A percentile compares a stretch with the other conserved stretches of the same genome.
Conservation (phyloP, 495 filamentous ascomycete genomes). For the Penicillium tannophilum region DNA sequence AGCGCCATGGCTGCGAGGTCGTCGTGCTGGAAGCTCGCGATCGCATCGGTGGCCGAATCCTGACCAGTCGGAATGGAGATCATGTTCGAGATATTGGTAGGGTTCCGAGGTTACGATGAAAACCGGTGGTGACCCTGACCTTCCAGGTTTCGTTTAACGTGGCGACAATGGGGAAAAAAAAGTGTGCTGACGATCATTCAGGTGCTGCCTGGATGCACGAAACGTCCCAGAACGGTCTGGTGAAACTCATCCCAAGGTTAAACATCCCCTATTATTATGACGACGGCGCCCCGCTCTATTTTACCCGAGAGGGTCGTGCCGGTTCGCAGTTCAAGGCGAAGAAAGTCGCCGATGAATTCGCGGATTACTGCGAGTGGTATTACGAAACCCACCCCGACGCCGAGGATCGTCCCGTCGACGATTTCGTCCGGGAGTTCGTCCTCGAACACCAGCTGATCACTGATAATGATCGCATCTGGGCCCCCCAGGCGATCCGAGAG, state of each 20-base stretch:
- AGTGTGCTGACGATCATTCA: constrained; percentile 8
- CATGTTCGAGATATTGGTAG: constrained; percentile 27
- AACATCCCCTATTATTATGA: constrained; percentile 29
- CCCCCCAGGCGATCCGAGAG: constrained; percentile 28
- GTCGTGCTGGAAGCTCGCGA: constrained; percentile 31
- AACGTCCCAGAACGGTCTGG: constrained; percentile 29
- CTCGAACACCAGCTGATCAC: constrained; percentile 26
- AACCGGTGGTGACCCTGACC: constrained; percentile 1
- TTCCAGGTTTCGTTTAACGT: neutral
- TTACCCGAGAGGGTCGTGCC: constrained; percentile 25
- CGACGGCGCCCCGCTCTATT: constrained; percentile 25
- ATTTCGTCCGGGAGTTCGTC: constrained; percentile 27
- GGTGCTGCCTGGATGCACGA: constrained; percentile 33
- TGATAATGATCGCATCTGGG: constrained; percentile 29
- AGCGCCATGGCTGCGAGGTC: constrained; percentile 23
- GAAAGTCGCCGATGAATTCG: constrained; percentile 31
- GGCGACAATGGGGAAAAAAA: neutral
- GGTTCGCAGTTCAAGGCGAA: constrained; percentile 32
- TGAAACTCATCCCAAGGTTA: constrained; percentile 26
- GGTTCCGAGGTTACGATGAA: constrained; percentile 5
- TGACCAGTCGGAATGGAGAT: constrained; percentile 23
- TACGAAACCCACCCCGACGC: constrained; percentile 29
- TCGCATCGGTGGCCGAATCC: constrained; percentile 29
- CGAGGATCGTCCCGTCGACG: constrained; percentile 23
- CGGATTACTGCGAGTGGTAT: constrained; percentile 29